These are phyloP conservation scores for Powellomyces hirtus DNA, from an alignment of 192 early-diverging fungal species.

Conservation along the genomic window DNA sequence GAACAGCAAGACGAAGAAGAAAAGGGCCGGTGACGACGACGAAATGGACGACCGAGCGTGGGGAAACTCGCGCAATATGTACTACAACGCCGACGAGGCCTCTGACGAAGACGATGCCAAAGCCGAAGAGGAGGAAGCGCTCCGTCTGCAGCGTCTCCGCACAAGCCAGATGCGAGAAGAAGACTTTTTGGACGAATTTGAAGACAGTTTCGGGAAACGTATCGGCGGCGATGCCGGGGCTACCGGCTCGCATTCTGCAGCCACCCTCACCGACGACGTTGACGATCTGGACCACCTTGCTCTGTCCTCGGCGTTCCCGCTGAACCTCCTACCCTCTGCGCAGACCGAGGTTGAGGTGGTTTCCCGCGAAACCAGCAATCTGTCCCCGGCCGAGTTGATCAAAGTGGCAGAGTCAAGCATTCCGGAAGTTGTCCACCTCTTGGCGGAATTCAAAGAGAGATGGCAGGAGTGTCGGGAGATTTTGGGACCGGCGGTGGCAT, in stretches of 20 bases:
- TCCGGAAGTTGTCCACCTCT: constrained; percentile 33
- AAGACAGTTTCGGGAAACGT: constrained; percentile 22
- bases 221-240: neutral
- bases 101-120: constrained; percentile 72
- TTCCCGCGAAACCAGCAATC: constrained; percentile 16
- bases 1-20: constrained; percentile 3
- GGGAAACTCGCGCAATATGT: constrained; percentile 74
- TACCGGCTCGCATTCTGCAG: neutral
- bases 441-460: constrained; percentile 27
- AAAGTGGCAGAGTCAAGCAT: constrained; percentile 30
- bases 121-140: constrained; percentile 86
- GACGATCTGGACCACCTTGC: constrained; percentile 32
- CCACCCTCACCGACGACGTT: neutral
- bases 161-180: constrained; percentile 76
- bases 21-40: neutral
- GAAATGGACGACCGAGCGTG: constrained; percentile 64
- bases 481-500: constrained; percentile 35
- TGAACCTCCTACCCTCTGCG: constrained; percentile 26
- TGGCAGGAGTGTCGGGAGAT: constrained; percentile 36
- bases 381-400: constrained; percentile 21
- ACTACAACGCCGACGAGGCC: constrained; percentile 84
- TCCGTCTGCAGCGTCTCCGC: constrained; percentile 78
- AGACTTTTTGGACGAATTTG: constrained; percentile 77
- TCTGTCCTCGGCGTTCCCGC: constrained; percentile 19
- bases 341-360: constrained; percentile 26